Conservation (phyloP, 2,329 filamentous ascomycete species). For the Endothia cerciana region DNA sequence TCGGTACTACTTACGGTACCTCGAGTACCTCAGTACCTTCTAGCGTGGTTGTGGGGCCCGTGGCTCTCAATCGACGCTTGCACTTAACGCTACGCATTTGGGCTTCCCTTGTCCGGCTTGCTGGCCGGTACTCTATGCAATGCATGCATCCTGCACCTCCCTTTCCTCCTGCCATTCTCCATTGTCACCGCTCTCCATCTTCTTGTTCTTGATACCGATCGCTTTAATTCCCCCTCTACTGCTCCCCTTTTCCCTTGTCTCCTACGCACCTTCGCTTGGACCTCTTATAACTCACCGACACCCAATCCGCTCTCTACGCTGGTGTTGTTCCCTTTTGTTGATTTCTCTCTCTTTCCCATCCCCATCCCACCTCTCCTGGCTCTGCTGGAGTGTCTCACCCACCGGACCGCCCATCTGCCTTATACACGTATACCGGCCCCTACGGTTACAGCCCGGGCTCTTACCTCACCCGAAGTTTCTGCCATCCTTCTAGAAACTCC, state of each 20-base stretch:
- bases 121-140: conserved; percentile 23
- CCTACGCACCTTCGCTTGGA: conserved; percentile 21
- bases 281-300: conserved; percentile 26
- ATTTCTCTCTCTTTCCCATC: conserved; percentile 25
- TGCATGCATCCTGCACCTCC: conserved; percentile 27
- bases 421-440: background rate
- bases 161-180: conserved; percentile 27
- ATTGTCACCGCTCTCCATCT: conserved; percentile 27
- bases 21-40: conserved; percentile 2
- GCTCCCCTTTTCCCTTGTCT: conserved; percentile 26
- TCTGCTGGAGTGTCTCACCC: conserved; percentile 24
- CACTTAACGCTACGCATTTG: conserved; percentile 16
- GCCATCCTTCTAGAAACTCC: conserved; percentile 1
- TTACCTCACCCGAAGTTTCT: conserved; percentile 11
- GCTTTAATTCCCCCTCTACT: conserved; percentile 24
- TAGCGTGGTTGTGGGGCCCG: background rate
- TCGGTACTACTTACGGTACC: background rate
- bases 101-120: conserved; percentile 28
- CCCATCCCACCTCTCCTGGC: conserved; percentile 16
- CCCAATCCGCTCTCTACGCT: conserved; percentile 27
- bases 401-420: background rate
- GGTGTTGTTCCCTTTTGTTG: conserved; percentile 27
- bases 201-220: conserved; percentile 25
- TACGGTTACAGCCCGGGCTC: conserved; percentile 1
- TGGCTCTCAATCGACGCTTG: background rate